Evolutionary conservation across 139 green algal species (phyloP).

Genomic region (Chlamydomonas sp.): DNA sequence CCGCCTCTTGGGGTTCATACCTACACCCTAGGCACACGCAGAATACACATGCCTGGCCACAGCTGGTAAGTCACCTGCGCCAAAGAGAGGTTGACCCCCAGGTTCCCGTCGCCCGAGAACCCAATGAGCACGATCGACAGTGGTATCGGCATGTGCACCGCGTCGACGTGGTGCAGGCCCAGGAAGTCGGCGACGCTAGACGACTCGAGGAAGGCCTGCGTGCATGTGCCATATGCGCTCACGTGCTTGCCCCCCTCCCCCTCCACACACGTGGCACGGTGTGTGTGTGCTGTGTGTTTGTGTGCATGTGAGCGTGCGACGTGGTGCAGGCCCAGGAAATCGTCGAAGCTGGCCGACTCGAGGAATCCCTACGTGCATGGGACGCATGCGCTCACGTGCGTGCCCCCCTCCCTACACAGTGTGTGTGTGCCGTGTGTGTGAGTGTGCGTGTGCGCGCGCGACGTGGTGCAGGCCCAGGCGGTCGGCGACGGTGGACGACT

Average conservation of each 20-base stretch:
- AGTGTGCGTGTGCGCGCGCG: no score
- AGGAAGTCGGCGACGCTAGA: slow-evolving; percentile 46
- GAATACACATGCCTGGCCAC: no score
- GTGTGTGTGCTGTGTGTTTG: no score
- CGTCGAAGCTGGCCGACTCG: no score
- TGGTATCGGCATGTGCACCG: slow-evolving; percentile 56
- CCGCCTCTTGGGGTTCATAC: neutral
- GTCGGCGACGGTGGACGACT: slow-evolving; percentile 25
- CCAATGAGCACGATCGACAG: slow-evolving; percentile 65
- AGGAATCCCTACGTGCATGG: no score
- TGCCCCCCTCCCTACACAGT: no score
- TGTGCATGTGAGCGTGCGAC: neutral
- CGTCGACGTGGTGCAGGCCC: slow-evolving; percentile 39
- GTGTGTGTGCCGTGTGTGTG: no score
- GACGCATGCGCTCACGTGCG: no score
- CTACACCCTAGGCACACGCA: neutral
- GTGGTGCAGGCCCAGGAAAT: neutral
- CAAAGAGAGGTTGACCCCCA: slow-evolving; percentile 9
- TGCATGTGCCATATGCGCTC: no score
- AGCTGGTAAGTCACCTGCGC: slow-evolving; percentile 13
- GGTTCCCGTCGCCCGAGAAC: slow-evolving; percentile 44
- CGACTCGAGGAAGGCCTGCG: slow-evolving; percentile 30
- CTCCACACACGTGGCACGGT: no score
- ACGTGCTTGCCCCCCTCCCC: no score
- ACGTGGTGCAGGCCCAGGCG: slow-evolving; percentile 50